Evolutionary conservation across 805 yeast species (phyloP).

Genomic region (Metschnikowia dekortorum): DNA sequence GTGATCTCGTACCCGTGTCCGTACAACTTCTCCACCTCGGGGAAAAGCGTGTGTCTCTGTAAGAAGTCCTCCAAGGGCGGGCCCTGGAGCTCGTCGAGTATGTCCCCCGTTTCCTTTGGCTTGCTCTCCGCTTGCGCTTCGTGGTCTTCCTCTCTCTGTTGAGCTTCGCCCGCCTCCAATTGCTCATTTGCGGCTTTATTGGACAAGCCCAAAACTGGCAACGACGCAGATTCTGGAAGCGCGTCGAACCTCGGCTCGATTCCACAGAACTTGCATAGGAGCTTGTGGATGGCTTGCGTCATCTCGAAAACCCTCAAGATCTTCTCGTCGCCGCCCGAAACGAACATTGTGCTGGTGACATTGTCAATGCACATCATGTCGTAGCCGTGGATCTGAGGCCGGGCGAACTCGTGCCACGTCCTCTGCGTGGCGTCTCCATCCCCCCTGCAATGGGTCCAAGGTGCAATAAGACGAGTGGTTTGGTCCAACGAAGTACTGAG

Average conservation of each 20-base stretch:
- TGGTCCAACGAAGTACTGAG: constrained; percentile 85
- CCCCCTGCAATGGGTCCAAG: constrained; percentile 42
- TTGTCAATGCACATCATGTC: constrained; percentile 83
- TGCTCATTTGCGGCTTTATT: constrained; percentile 73
- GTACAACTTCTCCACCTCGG: constrained; percentile 88
- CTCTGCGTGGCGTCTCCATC: not conserved
- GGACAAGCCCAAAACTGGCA: constrained; percentile 91
- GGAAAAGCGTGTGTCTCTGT: constrained; percentile 90
- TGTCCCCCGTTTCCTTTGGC: constrained; percentile 42
- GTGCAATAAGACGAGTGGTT: constrained; percentile 80
- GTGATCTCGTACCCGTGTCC: constrained; percentile 97
- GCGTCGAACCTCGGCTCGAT: constrained; percentile 20
- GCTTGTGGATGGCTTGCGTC: constrained; percentile 70
- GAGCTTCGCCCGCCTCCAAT: constrained; percentile 35
- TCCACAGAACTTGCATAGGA: constrained; percentile 54
- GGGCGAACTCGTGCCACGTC: constrained; percentile 86
- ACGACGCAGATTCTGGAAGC: constrained; percentile 79
- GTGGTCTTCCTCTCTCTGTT: constrained; percentile 37
- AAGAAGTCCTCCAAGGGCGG: constrained; percentile 83
- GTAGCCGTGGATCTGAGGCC: constrained; percentile 98
- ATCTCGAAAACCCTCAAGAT: constrained; percentile 82
- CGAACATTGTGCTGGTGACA: constrained; percentile 57
- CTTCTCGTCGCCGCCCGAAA: constrained; percentile 96
- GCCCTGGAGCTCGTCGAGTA: constrained; percentile 39
- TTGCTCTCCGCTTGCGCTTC: constrained; percentile 28